Evolutionary conservation across 1,284 basidiomycete species (phyloP).

Genomic region (Ustilago bromivora): DNA sequence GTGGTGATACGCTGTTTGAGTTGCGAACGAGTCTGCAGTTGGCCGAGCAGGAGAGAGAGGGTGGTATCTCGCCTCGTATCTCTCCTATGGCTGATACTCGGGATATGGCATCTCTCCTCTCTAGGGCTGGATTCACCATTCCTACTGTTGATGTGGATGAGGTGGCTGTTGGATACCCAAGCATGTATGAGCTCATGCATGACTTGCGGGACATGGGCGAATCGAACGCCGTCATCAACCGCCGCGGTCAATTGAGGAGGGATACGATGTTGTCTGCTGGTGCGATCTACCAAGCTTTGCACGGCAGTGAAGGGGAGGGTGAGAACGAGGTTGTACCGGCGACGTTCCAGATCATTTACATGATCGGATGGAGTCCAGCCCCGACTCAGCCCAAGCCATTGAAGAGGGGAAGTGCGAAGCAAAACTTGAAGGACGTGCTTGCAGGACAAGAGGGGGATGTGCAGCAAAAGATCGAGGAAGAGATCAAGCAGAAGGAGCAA

Average conservation of each 20-base stretch:
- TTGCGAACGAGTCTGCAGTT: conserved; percentile 89
- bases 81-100: conserved; percentile 97
- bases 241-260: conserved; percentile 78
- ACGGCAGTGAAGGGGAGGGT: conserved; percentile 35
- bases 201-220: conserved; percentile 97
- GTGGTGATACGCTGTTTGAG: conserved; percentile 97
- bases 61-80: conserved; percentile 92
- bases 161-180: conserved; percentile 88
- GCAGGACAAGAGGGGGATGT: conserved; percentile 36
- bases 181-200: conserved; percentile 94
- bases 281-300: conserved; percentile 88
- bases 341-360: conserved; percentile 94
- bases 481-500: conserved; percentile 25
- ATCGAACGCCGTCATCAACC: conserved; percentile 82
- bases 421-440: conserved; percentile 79
- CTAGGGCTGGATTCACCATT: conserved; percentile 91
- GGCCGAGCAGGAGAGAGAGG: conserved; percentile 92
- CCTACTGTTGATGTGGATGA: conserved; percentile 97
- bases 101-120: conserved; percentile 76
- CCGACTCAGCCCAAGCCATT: conserved; percentile 85
- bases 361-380: conserved; percentile 99
- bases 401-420: conserved; percentile 83
- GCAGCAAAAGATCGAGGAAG: conserved; percentile 22
- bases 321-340: conserved; percentile 83
- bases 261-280: conserved; percentile 92